Conservation (phyloP, 768 basidiomycete species). For the Suillus sp. region DNA sequence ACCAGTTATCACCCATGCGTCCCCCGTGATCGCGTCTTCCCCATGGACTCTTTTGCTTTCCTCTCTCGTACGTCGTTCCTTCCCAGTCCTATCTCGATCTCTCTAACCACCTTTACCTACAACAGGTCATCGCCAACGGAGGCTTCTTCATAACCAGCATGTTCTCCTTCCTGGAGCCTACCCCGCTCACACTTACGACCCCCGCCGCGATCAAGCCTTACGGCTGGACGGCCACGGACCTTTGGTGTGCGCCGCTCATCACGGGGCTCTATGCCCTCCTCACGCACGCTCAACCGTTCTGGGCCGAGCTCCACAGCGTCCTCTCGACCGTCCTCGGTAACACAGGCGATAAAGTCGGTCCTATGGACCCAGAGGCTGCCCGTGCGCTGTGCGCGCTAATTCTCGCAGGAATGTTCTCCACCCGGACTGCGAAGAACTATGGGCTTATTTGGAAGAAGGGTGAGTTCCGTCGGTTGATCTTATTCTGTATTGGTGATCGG, state of each 20-base stretch:
- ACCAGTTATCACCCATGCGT: slow-evolving; percentile 55
- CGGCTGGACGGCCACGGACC: slow-evolving; percentile 84
- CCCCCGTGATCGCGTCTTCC: slow-evolving; percentile 56
- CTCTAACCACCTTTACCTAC: background rate
- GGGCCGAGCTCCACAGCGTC: slow-evolving; percentile 59
- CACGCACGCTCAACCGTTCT: slow-evolving; percentile 87
- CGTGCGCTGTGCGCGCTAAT: slow-evolving; percentile 72
- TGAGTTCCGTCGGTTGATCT: slow-evolving; percentile 10
- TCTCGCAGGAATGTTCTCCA: slow-evolving; percentile 59
- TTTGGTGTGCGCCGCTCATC: slow-evolving; percentile 82
- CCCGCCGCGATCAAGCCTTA: slow-evolving; percentile 79
- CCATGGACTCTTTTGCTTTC: slow-evolving; percentile 77
- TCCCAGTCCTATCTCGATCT: background rate
- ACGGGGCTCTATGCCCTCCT: slow-evolving; percentile 80
- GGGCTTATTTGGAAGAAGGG: slow-evolving; percentile 26
- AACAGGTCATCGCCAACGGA: slow-evolving; percentile 69
- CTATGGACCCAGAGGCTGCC: slow-evolving; percentile 65
- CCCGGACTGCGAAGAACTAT: slow-evolving; percentile 69
- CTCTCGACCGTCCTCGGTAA: slow-evolving; percentile 51
- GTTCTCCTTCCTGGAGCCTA: slow-evolving; percentile 75
- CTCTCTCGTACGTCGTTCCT: slow-evolving; percentile 56
- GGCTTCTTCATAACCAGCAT: slow-evolving; percentile 81
- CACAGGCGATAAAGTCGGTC: slow-evolving; percentile 35
- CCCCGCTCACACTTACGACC: slow-evolving; percentile 65
- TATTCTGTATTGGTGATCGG: background rate